Percentiles rank a stretch among this genome's conserved stretches.
These are phyloP conservation scores for Ulmus americana DNA, from an alignment of 331 rosid species.

Conservation along the genomic window DNA sequence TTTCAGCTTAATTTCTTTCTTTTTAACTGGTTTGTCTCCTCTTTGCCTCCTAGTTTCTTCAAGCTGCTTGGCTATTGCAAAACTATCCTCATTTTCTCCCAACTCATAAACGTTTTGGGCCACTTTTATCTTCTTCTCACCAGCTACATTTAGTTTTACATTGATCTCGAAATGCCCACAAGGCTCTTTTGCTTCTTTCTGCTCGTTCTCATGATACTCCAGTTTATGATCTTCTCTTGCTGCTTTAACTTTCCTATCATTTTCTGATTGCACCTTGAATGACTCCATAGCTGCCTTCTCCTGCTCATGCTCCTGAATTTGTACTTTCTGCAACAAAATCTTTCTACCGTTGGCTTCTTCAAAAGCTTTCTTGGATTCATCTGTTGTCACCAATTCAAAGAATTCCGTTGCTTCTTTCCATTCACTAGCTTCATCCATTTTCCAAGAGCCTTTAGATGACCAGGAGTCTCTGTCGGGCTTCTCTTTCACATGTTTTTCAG, in stretches of 20 bases:
- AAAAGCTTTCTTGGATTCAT: conserved; percentile 42
- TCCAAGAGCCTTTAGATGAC: conserved; percentile 47
- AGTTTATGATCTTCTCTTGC: conserved; percentile 26
- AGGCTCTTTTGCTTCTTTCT: conserved; percentile 33
- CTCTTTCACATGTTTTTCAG: conserved; percentile 27
- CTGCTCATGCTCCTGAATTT: conserved; percentile 29
- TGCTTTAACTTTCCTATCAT: conserved; percentile 31
- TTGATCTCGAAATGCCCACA: conserved; percentile 33
- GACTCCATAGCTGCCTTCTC: conserved; percentile 34
- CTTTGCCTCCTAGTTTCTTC: conserved; percentile 38
- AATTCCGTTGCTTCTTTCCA: conserved; percentile 77
- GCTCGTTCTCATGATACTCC: conserved; percentile 37
- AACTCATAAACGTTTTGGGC: conserved; percentile 27
- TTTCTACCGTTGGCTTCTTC: conserved; percentile 33
- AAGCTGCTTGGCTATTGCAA: conserved; percentile 24
- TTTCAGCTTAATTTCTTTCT: conserved; percentile 21
- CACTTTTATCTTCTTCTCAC: conserved; percentile 37
- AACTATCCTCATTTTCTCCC: conserved; percentile 35
- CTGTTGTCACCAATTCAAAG: conserved; percentile 73
- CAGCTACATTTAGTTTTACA: conserved; percentile 35
- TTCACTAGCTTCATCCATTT: conserved; percentile 42
- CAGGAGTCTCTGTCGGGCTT: conserved; percentile 35
- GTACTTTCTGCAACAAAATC: conserved; percentile 32
- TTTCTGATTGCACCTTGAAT: conserved; percentile 31
- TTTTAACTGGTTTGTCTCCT: conserved; percentile 29